Evolutionary conservation across 139 green algal species (phyloP).

Genomic region (Ettlia oleoabundans): DNA sequence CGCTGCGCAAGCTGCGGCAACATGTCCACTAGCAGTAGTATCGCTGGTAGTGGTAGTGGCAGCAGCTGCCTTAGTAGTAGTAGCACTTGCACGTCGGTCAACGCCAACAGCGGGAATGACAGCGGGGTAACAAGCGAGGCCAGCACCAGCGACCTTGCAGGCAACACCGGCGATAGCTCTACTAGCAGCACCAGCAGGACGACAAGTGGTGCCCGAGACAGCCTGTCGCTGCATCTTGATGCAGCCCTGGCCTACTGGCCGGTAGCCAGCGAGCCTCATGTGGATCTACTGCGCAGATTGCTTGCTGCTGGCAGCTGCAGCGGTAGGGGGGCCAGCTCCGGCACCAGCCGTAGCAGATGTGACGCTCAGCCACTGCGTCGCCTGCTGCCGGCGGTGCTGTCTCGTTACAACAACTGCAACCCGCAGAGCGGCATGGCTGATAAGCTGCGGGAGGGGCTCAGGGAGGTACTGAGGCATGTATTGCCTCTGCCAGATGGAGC

Average conservation of each 20-base stretch:
- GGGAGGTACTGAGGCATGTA: slow-evolving; percentile 2
- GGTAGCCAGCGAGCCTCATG: neutral
- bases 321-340: too few species aligned
- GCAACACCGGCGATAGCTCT: neutral
- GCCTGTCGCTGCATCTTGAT: neutral
- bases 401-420: neutral
- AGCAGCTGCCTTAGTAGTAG: neutral
- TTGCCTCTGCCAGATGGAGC: neutral
- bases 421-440: neutral
- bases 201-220: neutral
- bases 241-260: neutral
- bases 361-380: neutral
- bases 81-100: neutral
- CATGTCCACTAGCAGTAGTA: neutral
- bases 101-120: neutral
- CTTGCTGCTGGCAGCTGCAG: neutral
- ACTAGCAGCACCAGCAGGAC: neutral
- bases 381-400: neutral
- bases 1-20: neutral
- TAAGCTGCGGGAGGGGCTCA: slow-evolving; percentile 5
- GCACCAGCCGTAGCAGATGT: too few species aligned
- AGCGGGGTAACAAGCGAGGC: too few species aligned
- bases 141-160: too few species aligned
- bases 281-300: slow-evolving; percentile 13
- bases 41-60: too few species aligned